Evolutionary conservation across 208 protist species (phyloP).

Genomic region (Strigomonas culicis): DNA sequence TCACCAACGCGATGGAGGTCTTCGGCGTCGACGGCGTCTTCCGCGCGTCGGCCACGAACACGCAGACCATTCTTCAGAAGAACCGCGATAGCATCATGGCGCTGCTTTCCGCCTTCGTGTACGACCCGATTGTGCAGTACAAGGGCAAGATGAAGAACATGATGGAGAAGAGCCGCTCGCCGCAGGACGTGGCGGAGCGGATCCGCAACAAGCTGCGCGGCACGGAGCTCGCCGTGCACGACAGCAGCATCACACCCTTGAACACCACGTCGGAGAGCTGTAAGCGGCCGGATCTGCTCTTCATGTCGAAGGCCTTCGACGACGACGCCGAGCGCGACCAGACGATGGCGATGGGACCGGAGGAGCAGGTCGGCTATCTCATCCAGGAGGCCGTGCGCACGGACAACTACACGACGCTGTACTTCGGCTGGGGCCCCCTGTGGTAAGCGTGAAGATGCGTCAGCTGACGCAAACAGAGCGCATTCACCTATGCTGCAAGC

Average conservation of each 20-base stretch:
- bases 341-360: constrained; percentile 42
- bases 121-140: constrained; percentile 99
- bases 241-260: constrained; percentile 61
- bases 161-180: constrained; percentile 84
- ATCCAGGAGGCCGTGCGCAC: constrained; percentile 84
- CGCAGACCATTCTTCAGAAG: constrained; percentile 95
- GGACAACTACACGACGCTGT: constrained; percentile 88
- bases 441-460: constrained; percentile 40
- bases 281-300: constrained; percentile 77
- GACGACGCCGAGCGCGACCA: constrained; percentile 55
- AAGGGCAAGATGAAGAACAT: constrained; percentile 98
- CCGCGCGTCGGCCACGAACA: constrained; percentile 95
- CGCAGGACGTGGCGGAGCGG: constrained; percentile 94
- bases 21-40: constrained; percentile 99
- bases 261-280: constrained; percentile 77
- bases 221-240: constrained; percentile 92
- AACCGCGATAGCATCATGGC: constrained; percentile 99
- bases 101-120: constrained; percentile 99
- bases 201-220: constrained; percentile 99
- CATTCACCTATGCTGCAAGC: too few relatives aligned
- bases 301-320: constrained; percentile 88
- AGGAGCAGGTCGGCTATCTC: constrained; percentile 83
- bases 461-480: neutral
- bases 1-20: constrained; percentile 99
- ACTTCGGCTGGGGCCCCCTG: constrained; percentile 91